Evolutionary conservation across 2,329 filamentous ascomycete genomes (phyloP), one percentile per base, ranked within the genome.

Genomic region (Epichloe festucae): DNA sequence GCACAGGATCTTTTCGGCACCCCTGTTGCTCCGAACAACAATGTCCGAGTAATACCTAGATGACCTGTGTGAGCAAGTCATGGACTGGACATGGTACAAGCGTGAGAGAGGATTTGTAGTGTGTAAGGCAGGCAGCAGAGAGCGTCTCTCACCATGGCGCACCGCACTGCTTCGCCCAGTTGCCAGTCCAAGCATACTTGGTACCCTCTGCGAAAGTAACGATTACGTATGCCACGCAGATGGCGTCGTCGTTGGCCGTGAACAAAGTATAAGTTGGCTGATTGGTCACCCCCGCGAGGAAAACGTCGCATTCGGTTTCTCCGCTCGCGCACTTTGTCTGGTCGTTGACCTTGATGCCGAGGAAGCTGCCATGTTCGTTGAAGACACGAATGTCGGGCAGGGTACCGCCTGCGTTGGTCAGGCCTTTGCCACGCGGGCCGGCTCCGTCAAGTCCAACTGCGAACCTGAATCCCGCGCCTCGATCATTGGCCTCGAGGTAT

Each of bases 11-110:
- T 36, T 36, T 0, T 36, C 27, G 27, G 17, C 0, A 12, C 27
- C 39, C 3, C 0, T 35, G 39, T 36, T 11, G 27, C 23, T 49
- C 27, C 4, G 3, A 4, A 49, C n/a, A 21, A 11, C 36, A 7
- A 49, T 49, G 4, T 49, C 39, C 11, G 48, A 49, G 14, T 49
- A 49, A 4, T 35, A 49, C 48, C 48, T 49, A 31, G 8, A 15
- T 10, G 15, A 31, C 4, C 7, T 11, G 10, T 31, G 42, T 34
- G 15, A 45, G 42, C 36, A 39, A 39, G 2, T n/a, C 12, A 7
- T 39, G 12, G 12, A 27, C 23, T 27, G 23, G 6, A 39, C 15
- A n/a, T n/a, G 15, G 3, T n/a, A 39, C 12, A n/a, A 39, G 36
- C 36, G 6, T 12, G 15, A 38, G 14, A 14, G 6, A 38, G 15